Percentiles rank a stretch among this genome's conserved stretches.
Evolutionary conservation across 441 rosid genomes (phyloP).

Genomic region (Viola pubescens): DNA sequence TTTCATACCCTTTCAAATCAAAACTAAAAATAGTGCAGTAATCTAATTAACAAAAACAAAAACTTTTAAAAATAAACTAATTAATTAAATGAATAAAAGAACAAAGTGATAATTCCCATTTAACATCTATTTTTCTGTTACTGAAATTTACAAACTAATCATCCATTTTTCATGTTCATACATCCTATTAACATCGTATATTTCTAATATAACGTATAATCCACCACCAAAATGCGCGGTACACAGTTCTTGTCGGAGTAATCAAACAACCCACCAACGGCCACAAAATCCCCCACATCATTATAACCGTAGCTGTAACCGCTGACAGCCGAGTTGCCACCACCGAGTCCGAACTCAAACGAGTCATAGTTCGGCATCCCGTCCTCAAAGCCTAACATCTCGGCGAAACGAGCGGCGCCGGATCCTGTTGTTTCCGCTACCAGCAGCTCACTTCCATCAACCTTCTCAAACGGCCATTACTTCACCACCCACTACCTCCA

Average conservation of each 20-base stretch:
- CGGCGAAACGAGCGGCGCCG: constrained; percentile 12
- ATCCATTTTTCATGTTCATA: constrained; percentile 4
- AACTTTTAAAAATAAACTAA: no score
- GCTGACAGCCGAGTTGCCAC: constrained; percentile 12
- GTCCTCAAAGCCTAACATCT: constrained; percentile 22
- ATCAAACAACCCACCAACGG: constrained; percentile 43
- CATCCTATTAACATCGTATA: constrained; percentile 7
- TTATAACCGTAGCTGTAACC: constrained; percentile 8
- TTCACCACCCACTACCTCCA: no score
- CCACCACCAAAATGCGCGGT: constrained; percentile 1
- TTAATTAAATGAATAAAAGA: no score
- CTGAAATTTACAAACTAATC: background rate
- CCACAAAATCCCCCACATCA: constrained; percentile 28
- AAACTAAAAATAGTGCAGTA: no score
- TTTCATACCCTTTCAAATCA: no score
- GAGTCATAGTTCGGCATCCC: constrained; percentile 29
- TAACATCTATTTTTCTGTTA: background rate
- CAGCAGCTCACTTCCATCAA: constrained; percentile 1
- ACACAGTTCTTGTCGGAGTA: constrained; percentile 18
- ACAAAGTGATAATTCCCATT: background rate
- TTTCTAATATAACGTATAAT: background rate
- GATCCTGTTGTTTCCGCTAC: constrained; percentile 7
- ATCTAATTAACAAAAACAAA: no score
- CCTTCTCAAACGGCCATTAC: no score
- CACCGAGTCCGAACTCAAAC: constrained; percentile 25